Conservation (phyloP, 139 green algal species). For the Volvox africanus region DNA sequence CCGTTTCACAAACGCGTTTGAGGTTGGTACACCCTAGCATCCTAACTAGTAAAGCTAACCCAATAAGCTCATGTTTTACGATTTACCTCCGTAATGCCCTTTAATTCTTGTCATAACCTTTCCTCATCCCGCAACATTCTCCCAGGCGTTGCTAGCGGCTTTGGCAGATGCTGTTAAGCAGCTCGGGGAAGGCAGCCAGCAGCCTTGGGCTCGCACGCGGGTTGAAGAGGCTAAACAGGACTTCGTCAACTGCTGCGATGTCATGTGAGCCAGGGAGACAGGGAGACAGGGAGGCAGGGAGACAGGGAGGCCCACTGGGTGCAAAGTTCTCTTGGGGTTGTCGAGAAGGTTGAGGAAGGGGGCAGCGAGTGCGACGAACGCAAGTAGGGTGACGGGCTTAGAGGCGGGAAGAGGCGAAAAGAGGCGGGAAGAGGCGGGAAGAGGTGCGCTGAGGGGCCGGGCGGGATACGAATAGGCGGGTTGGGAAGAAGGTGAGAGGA, state of each 20-base stretch:
- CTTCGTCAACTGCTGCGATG: constrained; percentile 42
- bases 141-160: constrained; percentile 14
- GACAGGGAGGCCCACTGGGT: no score
- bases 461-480: no score
- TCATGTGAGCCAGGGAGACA: constrained; percentile 27
- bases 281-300: no score
- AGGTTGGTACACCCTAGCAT: background rate
- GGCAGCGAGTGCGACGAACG: no score
- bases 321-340: no score
- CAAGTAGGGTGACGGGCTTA: no score
- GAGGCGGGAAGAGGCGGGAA: no score
- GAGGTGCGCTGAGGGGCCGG: no score
- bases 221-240: constrained; percentile 48
- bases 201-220: background rate
- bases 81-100: background rate
- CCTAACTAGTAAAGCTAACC: no score
- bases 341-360: no score
- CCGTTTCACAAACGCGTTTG: background rate
- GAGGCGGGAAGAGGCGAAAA: no score
- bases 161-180: constrained; percentile 41
- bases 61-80: background rate
- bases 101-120: background rate
- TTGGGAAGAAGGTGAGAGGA: no score
- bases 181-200: constrained; percentile 36
- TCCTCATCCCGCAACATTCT: background rate